Evolutionary conservation across 306 rosid genomes (phyloP).

Genomic region (Arachis stenosperma): DNA sequence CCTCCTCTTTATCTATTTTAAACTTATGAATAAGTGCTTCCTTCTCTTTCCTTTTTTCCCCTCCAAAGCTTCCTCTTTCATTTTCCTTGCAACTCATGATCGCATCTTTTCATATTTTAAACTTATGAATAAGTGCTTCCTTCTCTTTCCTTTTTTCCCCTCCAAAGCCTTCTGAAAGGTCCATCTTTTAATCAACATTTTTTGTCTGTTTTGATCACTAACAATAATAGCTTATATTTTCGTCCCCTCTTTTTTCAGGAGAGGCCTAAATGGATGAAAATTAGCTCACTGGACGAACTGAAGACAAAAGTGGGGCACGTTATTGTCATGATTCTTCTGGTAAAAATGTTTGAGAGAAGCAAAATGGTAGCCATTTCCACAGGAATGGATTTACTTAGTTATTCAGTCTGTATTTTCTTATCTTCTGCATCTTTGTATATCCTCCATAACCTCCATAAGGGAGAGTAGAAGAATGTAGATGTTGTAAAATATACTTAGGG

Average conservation of each 20-base stretch:
- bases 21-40: too few relatives aligned
- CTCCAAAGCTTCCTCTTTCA: too few relatives aligned
- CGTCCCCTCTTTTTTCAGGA: slow-evolving; percentile 50
- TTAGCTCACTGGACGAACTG: slow-evolving; percentile 87
- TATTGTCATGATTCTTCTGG: slow-evolving; percentile 94
- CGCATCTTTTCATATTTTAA: too few relatives aligned
- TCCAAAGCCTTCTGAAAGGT: not conserved
- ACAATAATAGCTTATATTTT: not conserved
- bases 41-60: too few relatives aligned
- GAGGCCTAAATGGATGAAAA: slow-evolving; percentile 93
- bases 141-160: too few relatives aligned
- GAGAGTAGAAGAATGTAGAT: slow-evolving; percentile 48
- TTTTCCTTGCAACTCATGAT: too few relatives aligned
- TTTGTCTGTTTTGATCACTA: not conserved
- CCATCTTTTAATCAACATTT: not conserved
- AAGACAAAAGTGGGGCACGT: slow-evolving; percentile 97
- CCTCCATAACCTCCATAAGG: slow-evolving; percentile 86
- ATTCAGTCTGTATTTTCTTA: slow-evolving; percentile 84
- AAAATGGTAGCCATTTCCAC: slow-evolving; percentile 87
- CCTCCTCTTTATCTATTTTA: too few relatives aligned
- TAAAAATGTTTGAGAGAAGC: slow-evolving; percentile 98
- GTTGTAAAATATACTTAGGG: slow-evolving; percentile 8
- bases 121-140: too few relatives aligned
- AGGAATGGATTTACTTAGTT: slow-evolving; percentile 80
- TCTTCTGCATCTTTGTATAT: slow-evolving; percentile 95